Base-by-base conservation (phyloP, 2,329 filamentous ascomycete species). In the Pseudogymnoascus sp. region DNA sequence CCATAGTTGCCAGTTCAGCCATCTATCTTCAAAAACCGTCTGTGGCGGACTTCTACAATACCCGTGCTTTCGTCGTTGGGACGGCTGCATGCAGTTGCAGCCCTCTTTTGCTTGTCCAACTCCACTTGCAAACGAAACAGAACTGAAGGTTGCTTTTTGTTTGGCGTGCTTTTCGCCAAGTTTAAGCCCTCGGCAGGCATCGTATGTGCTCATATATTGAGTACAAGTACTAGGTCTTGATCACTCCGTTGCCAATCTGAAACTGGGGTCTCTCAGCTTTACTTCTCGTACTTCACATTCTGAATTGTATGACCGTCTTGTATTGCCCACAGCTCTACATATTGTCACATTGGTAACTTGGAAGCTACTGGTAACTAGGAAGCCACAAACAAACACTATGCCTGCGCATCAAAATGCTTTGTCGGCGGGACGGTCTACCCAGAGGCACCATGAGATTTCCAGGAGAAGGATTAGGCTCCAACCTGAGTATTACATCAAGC, bases 401-500 rank as follows among this genome's bases (percentile, higher is more conserved):
- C n/a, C 47, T 21, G 47, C 47, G 35, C 47, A 54, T 5, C 2
- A 35, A 17, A 33, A 11, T 21, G n/a, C 47, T 54, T 54, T 33
- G n/a, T 33, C n/a, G 5, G 5, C n/a, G 15, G 29, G 9, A 8
- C 29, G 47, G 15, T 35, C n/a, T 13, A 21, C 29, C 7, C 47
- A 13, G 15, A 33, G 10, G 15, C 47, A 33, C 29, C 29, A 33
- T 54, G 47, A 54, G 1, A 29, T 54, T 54, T 29, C 47, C 15
- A 33, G 9, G n/a, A 54, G 47, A 54, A 35, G 29, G 9, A 9
- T 8, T 5, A 29, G 29, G 8, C 35, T 54, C 5, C 47, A 33
- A n/a, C 47, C 47, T 17, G 71, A 71, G 7, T 73, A 77, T 70
- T 82, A 79, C 67, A 64, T 82, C 58, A 71, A 79, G 63, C 76